Conservation (phyloP, 2,329 filamentous ascomycete genomes). For the Colletotrichum chlorophyti region DNA sequence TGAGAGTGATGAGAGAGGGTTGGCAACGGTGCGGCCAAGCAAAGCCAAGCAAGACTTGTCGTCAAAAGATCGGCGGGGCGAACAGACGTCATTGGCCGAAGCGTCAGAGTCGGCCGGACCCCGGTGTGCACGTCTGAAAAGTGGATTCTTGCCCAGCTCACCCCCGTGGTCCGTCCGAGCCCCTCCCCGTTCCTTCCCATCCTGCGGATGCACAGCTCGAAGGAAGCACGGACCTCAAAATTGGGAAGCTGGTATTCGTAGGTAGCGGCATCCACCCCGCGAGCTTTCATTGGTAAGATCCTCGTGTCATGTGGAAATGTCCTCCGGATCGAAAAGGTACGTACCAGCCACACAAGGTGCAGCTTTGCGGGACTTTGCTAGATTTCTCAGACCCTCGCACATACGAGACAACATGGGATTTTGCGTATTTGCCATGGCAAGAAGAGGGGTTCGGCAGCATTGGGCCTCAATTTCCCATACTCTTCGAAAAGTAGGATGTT, state of each 20-base stretch:
- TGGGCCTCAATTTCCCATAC: slow-evolving; percentile 27
- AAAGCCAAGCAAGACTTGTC: slow-evolving; percentile 26
- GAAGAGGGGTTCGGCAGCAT: slow-evolving; percentile 4
- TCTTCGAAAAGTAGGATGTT: background rate
- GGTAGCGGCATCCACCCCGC: background rate
- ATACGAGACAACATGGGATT: slow-evolving; percentile 19
- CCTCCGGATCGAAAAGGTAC: slow-evolving; percentile 5
- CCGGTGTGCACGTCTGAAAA: slow-evolving; percentile 13
- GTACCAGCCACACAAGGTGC: no score
- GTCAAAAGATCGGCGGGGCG: slow-evolving; percentile 27
- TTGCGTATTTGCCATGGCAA: slow-evolving; percentile 22
- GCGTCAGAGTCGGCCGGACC: slow-evolving; percentile 23
- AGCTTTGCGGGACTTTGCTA: background rate
- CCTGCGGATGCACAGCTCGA: background rate
- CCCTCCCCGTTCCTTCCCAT: no score
- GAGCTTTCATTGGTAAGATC: slow-evolving; percentile 24
- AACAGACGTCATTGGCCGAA: slow-evolving; percentile 29
- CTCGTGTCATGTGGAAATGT: background rate
- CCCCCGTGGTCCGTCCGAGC: no score
- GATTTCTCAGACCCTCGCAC: background rate
- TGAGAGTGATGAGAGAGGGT: background rate
- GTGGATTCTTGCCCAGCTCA: slow-evolving; percentile 1
- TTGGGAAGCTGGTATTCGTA: no score
- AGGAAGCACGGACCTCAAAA: background rate
- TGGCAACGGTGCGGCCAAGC: slow-evolving; percentile 20